Evolutionary conservation across 176 grass and related monocot species (phyloP).

Genomic region (Tuctoria greenei): DNA sequence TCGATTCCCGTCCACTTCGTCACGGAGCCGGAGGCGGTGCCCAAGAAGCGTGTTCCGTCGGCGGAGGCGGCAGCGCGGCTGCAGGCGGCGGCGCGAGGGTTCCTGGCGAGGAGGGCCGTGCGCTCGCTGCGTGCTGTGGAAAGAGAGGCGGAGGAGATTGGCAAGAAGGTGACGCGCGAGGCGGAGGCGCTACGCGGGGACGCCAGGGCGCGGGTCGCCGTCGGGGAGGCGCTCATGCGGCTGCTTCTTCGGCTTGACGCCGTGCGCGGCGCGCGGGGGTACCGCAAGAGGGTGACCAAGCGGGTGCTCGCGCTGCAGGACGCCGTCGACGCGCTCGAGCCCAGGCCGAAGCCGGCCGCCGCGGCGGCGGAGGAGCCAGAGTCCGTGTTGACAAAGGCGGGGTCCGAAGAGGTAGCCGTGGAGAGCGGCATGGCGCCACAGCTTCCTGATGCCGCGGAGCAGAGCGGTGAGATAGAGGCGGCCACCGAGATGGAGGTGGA

Average conservation of each 20-base stretch:
- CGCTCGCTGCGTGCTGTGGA: slow-evolving; percentile 41
- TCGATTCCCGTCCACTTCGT: slow-evolving; percentile 37
- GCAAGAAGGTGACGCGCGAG: neutral
- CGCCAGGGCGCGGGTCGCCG: neutral
- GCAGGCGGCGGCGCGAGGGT: neutral
- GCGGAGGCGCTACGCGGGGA: slow-evolving; percentile 15
- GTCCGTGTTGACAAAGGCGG: neutral
- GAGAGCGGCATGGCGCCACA: neutral
- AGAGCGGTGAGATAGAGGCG: neutral
- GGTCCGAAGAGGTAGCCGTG: too few species aligned
- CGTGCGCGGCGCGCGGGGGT: slow-evolving; percentile 48
- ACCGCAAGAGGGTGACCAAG: slow-evolving; percentile 46
- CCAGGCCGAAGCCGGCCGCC: neutral
- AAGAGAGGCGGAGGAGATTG: slow-evolving; percentile 32
- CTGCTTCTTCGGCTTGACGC: slow-evolving; percentile 47
- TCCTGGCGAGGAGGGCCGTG: slow-evolving; percentile 2
- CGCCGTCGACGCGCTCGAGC: slow-evolving; percentile 34
- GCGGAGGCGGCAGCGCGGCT: neutral
- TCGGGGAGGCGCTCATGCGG: slow-evolving; percentile 46
- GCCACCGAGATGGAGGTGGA: slow-evolving; percentile 9
- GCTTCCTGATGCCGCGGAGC: fast-evolving
- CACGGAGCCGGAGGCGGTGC: neutral
- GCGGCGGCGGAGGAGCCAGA: neutral
- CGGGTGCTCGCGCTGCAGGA: slow-evolving; percentile 59
- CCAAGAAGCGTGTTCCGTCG: neutral